These are phyloP conservation scores for Aspergillus sp. DNA, from an alignment of 2,329 filamentous ascomycete species.

Conservation along the genomic window DNA sequence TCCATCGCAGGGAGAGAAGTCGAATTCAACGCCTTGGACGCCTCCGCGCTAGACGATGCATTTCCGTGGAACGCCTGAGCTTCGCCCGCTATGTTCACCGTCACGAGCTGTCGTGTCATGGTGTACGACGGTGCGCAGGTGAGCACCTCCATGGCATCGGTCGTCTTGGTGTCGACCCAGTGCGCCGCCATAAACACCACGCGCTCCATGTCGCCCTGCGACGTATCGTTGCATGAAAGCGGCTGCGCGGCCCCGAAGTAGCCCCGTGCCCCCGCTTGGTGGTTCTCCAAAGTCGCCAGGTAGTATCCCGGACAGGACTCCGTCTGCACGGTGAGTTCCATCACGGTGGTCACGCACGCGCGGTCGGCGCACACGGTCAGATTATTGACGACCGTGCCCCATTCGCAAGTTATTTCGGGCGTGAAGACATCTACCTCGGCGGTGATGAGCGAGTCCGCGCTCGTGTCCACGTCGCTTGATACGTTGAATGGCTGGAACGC, in stretches of 20 bases:
- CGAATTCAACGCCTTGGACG: too few species aligned
- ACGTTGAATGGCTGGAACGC: conserved; percentile 9
- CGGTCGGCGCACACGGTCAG: neutral
- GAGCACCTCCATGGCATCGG: neutral
- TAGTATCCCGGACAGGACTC: neutral
- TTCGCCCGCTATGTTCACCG: neutral
- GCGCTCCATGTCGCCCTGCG: neutral
- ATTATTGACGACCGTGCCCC: neutral
- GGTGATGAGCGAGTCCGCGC: neutral
- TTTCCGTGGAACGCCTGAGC: neutral
- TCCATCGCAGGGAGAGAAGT: too few species aligned
- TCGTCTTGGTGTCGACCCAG: neutral
- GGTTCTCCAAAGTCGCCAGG: neutral
- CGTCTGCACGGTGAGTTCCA: neutral
- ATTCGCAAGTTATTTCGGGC: neutral
- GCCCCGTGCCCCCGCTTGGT: neutral
- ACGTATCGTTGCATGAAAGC: neutral
- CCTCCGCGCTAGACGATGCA: too few species aligned
- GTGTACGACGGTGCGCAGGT: neutral
- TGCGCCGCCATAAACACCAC: neutral
- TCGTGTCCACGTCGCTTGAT: neutral
- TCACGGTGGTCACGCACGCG: neutral
- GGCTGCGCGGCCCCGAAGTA: neutral
- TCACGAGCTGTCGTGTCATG: too few species aligned
- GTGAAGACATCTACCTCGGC: neutral